Base-by-base conservation (phyloP, 2,329 filamentous ascomycete species). In the Clonostachys solani region DNA sequence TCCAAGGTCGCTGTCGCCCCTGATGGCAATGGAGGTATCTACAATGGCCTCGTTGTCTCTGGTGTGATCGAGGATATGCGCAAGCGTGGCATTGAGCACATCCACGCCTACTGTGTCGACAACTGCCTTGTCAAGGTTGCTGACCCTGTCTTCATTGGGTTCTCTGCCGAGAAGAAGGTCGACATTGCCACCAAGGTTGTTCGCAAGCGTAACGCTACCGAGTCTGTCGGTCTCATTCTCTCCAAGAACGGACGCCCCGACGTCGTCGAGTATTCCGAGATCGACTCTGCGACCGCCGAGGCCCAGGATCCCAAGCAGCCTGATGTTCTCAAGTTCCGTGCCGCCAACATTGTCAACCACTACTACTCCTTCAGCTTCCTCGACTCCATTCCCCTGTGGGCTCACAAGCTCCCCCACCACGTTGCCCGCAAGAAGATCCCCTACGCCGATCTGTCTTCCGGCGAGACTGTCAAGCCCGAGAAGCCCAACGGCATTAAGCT, bases 71-170 rank as follows among this genome's bases (percentile, higher is more conserved):
- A 83, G 41, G 91, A 97, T 69, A 94, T 99, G 87, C 80, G 82
- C 58, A 84, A 84, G 71, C 88, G 92, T 48, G 92, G 91, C 44
- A 87, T 97, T 63, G 73, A 96, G 77, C 94, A 99, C 73, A 87
- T 99, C 52, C 92, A 99, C 69, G 87, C 92, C 43, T 97, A 97
- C 79, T 96, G 94, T 63, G 94, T 99, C 42, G 94, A 99, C 74
- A 99, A 99, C 77, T 97, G 92, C 73, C 81, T 99, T n/a, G 92
- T 96, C 66, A 92, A 90, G 72, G 92, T 99, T n/a, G 92, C 92
- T 29, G 94, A 99, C 62, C 94, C 94, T 13, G 81, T 90, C 57
- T 97, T 99, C 73, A 86, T 97, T 59, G 94, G 94, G 57, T 97
- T 97, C 71, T 81, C 91, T 5, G 91, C 92, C 40, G 81, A 85